Conservation (phyloP, 768 basidiomycete species). For the Lactifluus pinguis region DNA sequence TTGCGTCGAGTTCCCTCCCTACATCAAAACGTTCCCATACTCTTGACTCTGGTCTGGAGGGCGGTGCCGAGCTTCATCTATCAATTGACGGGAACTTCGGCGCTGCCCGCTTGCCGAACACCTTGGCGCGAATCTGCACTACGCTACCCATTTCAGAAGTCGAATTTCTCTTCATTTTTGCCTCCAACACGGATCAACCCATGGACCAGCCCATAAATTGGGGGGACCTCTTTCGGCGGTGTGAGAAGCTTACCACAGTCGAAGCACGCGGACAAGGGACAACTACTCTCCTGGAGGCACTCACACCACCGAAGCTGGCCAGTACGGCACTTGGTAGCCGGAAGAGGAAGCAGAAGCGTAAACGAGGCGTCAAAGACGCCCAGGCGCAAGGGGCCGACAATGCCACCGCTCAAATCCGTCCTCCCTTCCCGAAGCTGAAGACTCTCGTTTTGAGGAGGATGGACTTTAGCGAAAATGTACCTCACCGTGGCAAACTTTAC, state of each 20-base stretch:
- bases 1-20: background rate
- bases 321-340: background rate
- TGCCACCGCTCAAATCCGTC: background rate
- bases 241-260: background rate
- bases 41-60: background rate
- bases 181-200: background rate
- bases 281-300: background rate
- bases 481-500: background rate
- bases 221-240: background rate
- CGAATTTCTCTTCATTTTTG: conserved; percentile 1
- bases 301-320: background rate
- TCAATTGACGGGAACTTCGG: background rate
- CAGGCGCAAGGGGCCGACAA: background rate
- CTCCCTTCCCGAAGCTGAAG: conserved; percentile 2
- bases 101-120: background rate
- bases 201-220: background rate
- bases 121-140: background rate
- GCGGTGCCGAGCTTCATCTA: background rate
- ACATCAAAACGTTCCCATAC: background rate
- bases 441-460: background rate
- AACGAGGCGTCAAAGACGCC: background rate
- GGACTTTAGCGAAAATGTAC: background rate
- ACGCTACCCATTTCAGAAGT: background rate
- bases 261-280: background rate
- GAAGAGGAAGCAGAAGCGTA: background rate